phyloP scores from a whole-genome alignment of 352 stramenopile species.

The Phytopythium litorale region DNA sequence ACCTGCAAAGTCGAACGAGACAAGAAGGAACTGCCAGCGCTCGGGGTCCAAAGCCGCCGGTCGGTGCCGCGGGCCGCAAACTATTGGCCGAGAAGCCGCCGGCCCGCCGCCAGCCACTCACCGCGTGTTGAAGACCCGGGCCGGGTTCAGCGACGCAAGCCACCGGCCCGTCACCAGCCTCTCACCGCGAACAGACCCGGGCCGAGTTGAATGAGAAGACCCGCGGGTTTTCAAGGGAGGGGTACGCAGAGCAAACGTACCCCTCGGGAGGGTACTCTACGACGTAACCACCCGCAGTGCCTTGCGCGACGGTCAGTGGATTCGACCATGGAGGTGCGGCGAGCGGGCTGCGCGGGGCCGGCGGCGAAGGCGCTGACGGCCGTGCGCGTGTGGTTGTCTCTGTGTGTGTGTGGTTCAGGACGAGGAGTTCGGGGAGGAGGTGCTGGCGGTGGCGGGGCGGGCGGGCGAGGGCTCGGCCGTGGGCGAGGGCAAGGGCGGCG shows the following conservation, averaged over 20 bases:
- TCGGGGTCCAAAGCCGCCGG: slow-evolving; percentile 1
- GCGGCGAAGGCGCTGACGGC: neutral
- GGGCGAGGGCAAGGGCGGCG: slow-evolving; percentile 2
- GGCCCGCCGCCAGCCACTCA: slow-evolving; percentile 27
- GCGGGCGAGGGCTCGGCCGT: slow-evolving; percentile 24
- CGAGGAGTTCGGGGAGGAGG: slow-evolving; percentile 78
- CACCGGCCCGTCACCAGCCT: too few species aligned
- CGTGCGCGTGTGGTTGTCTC: neutral
- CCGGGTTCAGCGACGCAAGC: too few species aligned
- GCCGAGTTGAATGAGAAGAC: neutral
- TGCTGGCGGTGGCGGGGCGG: slow-evolving; percentile 40
- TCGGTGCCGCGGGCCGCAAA: slow-evolving; percentile 28
- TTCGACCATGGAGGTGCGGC: slow-evolving; percentile 17
- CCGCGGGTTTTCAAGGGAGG: neutral
- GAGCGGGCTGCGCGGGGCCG: neutral
- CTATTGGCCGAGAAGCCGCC: slow-evolving; percentile 75
- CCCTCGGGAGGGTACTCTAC: too few species aligned
- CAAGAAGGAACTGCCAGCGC: slow-evolving; percentile 66
- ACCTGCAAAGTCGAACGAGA: slow-evolving; percentile 79
- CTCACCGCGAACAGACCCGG: too few species aligned
- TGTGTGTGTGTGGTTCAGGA: slow-evolving; percentile 27
- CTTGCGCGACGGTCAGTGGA: too few species aligned
- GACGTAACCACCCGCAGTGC: too few species aligned
- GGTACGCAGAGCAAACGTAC: too few species aligned
- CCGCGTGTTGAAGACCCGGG: too few species aligned